Evolutionary conservation across 192 early-diverging fungal genomes (phyloP).

Genomic region (Podila epigama): DNA sequence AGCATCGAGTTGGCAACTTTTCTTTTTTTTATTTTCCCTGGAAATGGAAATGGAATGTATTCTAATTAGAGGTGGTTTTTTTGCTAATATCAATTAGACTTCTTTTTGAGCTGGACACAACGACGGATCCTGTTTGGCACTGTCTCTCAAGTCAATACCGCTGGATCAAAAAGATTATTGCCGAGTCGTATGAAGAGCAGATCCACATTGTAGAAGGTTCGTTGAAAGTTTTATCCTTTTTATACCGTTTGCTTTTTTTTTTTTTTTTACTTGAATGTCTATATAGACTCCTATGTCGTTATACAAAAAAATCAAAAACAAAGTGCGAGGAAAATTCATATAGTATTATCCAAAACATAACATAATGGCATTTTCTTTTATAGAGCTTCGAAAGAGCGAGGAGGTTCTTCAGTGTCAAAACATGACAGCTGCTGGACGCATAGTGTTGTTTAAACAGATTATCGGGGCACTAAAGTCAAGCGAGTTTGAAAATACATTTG

Average conservation of each 20-base stretch:
- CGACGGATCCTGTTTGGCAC: constrained; percentile 87
- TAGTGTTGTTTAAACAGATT: constrained; percentile 36
- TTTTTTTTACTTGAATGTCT: too few relatives aligned
- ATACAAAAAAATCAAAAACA: too few relatives aligned
- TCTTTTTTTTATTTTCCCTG: too few relatives aligned
- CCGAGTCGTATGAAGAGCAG: constrained; percentile 68
- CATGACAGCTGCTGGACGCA: constrained; percentile 19
- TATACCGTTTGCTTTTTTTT: neutral
- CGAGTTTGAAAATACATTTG: constrained; percentile 43
- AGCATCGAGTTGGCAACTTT: too few relatives aligned
- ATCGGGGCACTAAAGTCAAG: constrained; percentile 26
- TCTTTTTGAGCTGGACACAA: constrained; percentile 77
- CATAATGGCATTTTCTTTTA: too few relatives aligned
- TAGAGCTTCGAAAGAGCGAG: constrained; percentile 54
- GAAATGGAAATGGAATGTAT: too few relatives aligned
- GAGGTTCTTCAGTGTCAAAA: constrained; percentile 34
- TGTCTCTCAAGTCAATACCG: constrained; percentile 89
- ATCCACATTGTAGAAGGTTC: constrained; percentile 55
- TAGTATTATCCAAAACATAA: too few relatives aligned
- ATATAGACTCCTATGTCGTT: too few relatives aligned
- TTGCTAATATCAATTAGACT: constrained; percentile 49
- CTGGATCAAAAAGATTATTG: constrained; percentile 84
- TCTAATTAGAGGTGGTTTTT: too few relatives aligned
- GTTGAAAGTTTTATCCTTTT: neutral
- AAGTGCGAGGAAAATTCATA: too few relatives aligned